Base-by-base conservation (phyloP, 371 early-diverging fungal genomes). In the Encephalitozoon romaleae region DNA sequence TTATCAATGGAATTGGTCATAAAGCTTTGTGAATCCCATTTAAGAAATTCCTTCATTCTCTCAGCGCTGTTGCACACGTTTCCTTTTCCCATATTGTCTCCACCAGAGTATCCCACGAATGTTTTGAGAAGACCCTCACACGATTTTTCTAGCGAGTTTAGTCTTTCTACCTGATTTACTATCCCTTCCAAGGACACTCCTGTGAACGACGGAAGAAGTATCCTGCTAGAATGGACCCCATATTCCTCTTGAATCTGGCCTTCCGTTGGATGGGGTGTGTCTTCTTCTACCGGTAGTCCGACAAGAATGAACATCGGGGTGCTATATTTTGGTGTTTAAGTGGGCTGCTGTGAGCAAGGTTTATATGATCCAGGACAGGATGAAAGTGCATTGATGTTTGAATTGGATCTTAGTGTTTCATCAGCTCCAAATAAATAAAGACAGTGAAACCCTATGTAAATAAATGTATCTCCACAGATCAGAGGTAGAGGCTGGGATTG, bases 281-380 rank as follows among this genome's bases (percentile, higher is more conserved):
- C 59, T n/a, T 59, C 59, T 12, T 59, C 59, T 11, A 59, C 59
- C 6, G 59, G 59, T 15, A 59, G 38, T 28, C 59, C 59, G n/a
- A 59, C 38, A 21, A 59, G 38, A 38, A 59, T 15, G 34, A 59
- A 59, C 59, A 59, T 59, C 59, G 38, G 59, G 59, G 59, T 38
- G 21, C 21, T 59, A 4, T n/a, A 59, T 59, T 59, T 59, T 59
- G 28, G 8, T 11, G 38, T 59, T 59, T 59, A 47, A 47, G 49
- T 47, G 18, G 21, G 21, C 49, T 47, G 21, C 18, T 47, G 15
- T 1, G 15, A 18, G 49, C 34, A 28, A 59, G 34, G 34, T 34
- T 30, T 32, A 34, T 32, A 34, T 28, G 38, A 38, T 38, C 5
- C n/a, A n/a, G 28, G 34, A 18, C n/a, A 5, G 25, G 1, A 11